These are phyloP conservation scores for Seminavis robusta DNA, from an alignment of 108 stramenopile genomes.

Conservation along the genomic window DNA sequence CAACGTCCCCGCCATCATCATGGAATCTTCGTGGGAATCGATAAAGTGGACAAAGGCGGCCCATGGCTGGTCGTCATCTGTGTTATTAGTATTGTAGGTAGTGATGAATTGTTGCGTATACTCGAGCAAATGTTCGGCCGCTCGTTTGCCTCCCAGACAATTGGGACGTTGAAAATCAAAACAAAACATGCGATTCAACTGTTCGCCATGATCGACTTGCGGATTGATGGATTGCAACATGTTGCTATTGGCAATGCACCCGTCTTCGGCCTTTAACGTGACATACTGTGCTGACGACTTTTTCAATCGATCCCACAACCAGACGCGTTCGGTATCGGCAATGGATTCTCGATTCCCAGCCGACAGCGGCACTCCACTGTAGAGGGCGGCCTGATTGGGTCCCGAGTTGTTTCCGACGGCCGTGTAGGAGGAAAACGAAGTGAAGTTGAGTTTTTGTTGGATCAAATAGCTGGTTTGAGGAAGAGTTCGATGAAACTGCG, in stretches of 20 bases:
- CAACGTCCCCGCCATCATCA: slow-evolving; percentile 24
- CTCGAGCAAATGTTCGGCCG: slow-evolving; percentile 28
- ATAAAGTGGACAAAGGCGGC: slow-evolving; percentile 48
- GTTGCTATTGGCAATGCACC: slow-evolving; percentile 47
- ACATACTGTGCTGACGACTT: slow-evolving; percentile 20
- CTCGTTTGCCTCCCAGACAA: slow-evolving; percentile 35
- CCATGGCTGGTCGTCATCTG: slow-evolving; percentile 39
- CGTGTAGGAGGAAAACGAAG: slow-evolving; percentile 32
- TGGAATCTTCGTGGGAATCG: slow-evolving; percentile 53
- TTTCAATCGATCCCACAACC: slow-evolving; percentile 52
- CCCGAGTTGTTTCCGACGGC: slow-evolving; percentile 55
- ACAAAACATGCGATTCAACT: slow-evolving; percentile 38
- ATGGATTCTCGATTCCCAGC: slow-evolving; percentile 17
- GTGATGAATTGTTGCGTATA: slow-evolving; percentile 32
- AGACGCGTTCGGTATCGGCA: slow-evolving; percentile 6
- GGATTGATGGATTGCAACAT: slow-evolving; percentile 51
- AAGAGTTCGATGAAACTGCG: slow-evolving; percentile 31
- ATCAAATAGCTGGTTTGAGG: slow-evolving; percentile 28
- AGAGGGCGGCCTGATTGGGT: slow-evolving; percentile 53
- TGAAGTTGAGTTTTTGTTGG: slow-evolving; percentile 24
- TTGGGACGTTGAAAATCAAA: slow-evolving; percentile 50
- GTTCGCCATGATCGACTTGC: slow-evolving; percentile 39
- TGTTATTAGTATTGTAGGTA: too few relatives aligned
- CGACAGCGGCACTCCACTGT: slow-evolving; percentile 27
- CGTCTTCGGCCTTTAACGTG: slow-evolving; percentile 53